Evolutionary conservation across 768 basidiomycete genomes (phyloP).

Genomic region (Infundibulicybe gibba): DNA sequence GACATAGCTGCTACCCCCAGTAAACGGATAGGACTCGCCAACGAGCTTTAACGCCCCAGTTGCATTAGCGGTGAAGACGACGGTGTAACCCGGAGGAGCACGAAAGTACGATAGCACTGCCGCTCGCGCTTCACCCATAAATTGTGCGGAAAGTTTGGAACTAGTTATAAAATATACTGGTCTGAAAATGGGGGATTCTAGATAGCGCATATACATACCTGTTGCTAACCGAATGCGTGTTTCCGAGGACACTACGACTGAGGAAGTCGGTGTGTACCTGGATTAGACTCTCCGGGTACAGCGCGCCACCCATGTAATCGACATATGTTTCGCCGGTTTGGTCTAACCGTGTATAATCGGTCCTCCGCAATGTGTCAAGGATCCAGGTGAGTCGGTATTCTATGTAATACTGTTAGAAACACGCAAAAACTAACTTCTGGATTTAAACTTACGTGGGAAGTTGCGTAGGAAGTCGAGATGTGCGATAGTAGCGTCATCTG

Average conservation of each 20-base stretch:
- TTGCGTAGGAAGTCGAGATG: slow-evolving; percentile 48
- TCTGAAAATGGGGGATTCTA: slow-evolving; percentile 1
- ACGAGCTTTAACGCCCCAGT: slow-evolving; percentile 78
- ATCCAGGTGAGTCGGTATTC: slow-evolving; percentile 72
- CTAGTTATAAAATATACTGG: slow-evolving; percentile 30
- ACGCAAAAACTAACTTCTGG: neutral
- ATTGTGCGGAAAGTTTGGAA: slow-evolving; percentile 65
- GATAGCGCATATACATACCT: slow-evolving; percentile 50
- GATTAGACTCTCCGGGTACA: slow-evolving; percentile 78
- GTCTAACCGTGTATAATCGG: slow-evolving; percentile 59
- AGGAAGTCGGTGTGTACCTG: slow-evolving; percentile 69
- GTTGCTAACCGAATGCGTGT: slow-evolving; percentile 82
- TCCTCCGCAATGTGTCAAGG: slow-evolving; percentile 61
- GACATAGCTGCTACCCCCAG: slow-evolving; percentile 52
- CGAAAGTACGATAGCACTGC: slow-evolving; percentile 76
- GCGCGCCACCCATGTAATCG: slow-evolving; percentile 83
- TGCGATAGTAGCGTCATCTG: slow-evolving; percentile 34
- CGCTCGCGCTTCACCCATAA: slow-evolving; percentile 64
- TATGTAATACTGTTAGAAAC: slow-evolving; percentile 9
- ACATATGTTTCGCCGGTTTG: slow-evolving; percentile 71
- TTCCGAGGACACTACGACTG: slow-evolving; percentile 63
- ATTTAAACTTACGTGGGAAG: slow-evolving; percentile 26
- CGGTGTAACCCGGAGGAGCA: slow-evolving; percentile 73
- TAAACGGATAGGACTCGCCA: slow-evolving; percentile 78
- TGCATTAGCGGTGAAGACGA: slow-evolving; percentile 80